A percentile compares a stretch with the other conserved stretches of the same genome.
phyloP scores from a whole-genome alignment of 257 asterid species.

The Fraxinus anomala region DNA sequence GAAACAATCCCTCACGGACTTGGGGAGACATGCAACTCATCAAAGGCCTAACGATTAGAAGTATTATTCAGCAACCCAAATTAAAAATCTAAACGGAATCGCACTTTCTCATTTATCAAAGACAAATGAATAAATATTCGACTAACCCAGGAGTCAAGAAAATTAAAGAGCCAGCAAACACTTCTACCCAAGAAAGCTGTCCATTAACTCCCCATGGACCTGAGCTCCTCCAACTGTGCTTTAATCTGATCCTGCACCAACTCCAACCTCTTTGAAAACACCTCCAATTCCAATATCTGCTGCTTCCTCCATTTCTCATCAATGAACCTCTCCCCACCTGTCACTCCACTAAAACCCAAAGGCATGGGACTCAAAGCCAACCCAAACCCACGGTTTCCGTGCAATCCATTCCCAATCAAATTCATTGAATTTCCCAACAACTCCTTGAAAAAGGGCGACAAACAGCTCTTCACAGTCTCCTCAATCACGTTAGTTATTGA shows the following conservation, averaged over 20 bases:
- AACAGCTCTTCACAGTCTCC: constrained; percentile 86
- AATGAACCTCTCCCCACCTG: constrained; percentile 48
- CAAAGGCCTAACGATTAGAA: constrained; percentile 36
- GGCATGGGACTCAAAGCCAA: constrained; percentile 58
- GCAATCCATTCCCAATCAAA: constrained; percentile 29
- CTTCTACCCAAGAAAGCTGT: constrained; percentile 37
- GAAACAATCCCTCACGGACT: constrained; percentile 43
- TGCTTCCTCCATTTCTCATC: constrained; percentile 92
- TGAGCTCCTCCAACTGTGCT: constrained; percentile 82
- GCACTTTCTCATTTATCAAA: constrained; percentile 46
- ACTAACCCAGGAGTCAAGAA: constrained; percentile 21
- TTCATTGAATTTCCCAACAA: constrained; percentile 51
- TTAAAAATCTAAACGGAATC: constrained; percentile 47
- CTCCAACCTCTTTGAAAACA: constrained; percentile 81
- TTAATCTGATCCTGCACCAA: constrained; percentile 92
- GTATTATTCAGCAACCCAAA: constrained; percentile 55
- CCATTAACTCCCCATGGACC: constrained; percentile 65
- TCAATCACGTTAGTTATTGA: constrained; percentile 62
- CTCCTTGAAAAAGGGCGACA: constrained; percentile 84
- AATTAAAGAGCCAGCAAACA: constrained; percentile 28
- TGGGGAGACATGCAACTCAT: constrained; percentile 40
- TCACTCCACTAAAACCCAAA: constrained; percentile 45
- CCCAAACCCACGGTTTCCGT: constrained; percentile 41
- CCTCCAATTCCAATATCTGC: constrained; percentile 92
- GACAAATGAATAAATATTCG: constrained; percentile 37